Evolutionary conservation across 371 early-diverging fungal genomes (phyloP), one percentile per base, ranked within the genome.

Genomic region (Actinomortierella ambigua): DNA sequence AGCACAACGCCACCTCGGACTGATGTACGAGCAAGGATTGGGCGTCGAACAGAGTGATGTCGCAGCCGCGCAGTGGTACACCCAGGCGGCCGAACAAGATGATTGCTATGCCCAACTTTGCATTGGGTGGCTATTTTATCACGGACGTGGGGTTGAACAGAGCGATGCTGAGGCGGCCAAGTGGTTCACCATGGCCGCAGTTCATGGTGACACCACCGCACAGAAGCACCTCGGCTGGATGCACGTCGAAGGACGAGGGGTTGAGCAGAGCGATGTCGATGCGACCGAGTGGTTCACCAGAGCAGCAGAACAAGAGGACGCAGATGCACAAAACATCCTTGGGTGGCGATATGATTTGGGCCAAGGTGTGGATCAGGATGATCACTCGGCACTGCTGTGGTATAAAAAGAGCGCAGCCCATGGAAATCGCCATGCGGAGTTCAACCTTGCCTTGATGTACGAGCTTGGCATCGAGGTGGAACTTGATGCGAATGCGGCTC

Each of bases 101-200:
- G 91, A 92, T 68, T 92, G 91, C 52, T 93, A 89, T 71, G 93
- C 94, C 43, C 88, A 93, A 66, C 90, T 91, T 75, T 78, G 84
- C 11, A 78, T 95, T 17, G 93, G 92, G 48, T 83, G 81, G 60
- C 92, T 92, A 67, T 95, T 90, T 59, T 90, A 89, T 34, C 88
- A 93, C 75, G 91, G 88, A 23, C 77, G 84, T 61, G 89, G 90
- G 13, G 82, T 89, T 1, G 75, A 65, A 22, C 76, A 79, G 59
- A 77, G 89, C 67, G 78, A 81, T 42, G 67, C 63, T 56, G 54
- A 73, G 63, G 88, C 88, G 0, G 79, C 86, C 55, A 79, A 81
- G 63, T 76, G 55, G 63, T 88, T 83, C 75, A 82, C 81, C 51
- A 28, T 63, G 50, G 69, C 77, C 8, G 80, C 85, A 13, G 82